Evolutionary conservation across 2,329 filamentous ascomycete species (phyloP).

Genomic region (Penicillium nordicum): DNA sequence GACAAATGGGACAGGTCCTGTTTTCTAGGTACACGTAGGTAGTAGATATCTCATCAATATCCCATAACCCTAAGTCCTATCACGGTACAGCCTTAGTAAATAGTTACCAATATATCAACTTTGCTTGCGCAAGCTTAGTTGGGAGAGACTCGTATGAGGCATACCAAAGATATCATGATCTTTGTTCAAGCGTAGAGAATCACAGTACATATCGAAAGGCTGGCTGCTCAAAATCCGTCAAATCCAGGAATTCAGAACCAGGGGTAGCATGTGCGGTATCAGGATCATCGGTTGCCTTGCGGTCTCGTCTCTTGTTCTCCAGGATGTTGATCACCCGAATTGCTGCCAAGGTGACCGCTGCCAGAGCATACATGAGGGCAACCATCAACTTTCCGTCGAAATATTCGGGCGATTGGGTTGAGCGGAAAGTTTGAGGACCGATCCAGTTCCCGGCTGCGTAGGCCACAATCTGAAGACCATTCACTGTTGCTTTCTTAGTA

Average conservation of each 20-base stretch:
- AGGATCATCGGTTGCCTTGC: background rate
- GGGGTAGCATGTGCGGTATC: background rate
- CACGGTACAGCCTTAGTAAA: background rate
- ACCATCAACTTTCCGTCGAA: slow-evolving; percentile 13
- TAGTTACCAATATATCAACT: background rate
- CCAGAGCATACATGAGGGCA: slow-evolving; percentile 10
- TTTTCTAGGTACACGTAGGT: too few species aligned
- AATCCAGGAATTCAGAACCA: slow-evolving; percentile 8
- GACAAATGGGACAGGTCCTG: too few species aligned
- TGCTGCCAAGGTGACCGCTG: background rate
- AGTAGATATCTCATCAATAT: background rate
- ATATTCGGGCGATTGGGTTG: slow-evolving; percentile 32
- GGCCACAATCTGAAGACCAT: slow-evolving; percentile 34
- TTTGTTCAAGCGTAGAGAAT: background rate
- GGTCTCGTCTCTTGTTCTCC: slow-evolving; percentile 13
- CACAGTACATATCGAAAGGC: slow-evolving; percentile 11
- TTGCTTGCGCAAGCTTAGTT: background rate
- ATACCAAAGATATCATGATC: background rate
- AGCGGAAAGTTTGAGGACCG: slow-evolving; percentile 39
- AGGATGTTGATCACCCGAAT: slow-evolving; percentile 7
- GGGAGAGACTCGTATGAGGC: background rate
- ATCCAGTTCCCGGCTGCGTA: slow-evolving; percentile 41
- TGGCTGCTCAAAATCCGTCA: slow-evolving; percentile 16
- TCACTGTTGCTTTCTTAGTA: slow-evolving; percentile 37
- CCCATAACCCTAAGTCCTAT: background rate